Percentiles rank a stretch among this genome's conserved stretches.
These are phyloP conservation scores for Arctostaphylos glauca DNA, from an alignment of 148 eudicot species.

Conservation along the genomic window DNA sequence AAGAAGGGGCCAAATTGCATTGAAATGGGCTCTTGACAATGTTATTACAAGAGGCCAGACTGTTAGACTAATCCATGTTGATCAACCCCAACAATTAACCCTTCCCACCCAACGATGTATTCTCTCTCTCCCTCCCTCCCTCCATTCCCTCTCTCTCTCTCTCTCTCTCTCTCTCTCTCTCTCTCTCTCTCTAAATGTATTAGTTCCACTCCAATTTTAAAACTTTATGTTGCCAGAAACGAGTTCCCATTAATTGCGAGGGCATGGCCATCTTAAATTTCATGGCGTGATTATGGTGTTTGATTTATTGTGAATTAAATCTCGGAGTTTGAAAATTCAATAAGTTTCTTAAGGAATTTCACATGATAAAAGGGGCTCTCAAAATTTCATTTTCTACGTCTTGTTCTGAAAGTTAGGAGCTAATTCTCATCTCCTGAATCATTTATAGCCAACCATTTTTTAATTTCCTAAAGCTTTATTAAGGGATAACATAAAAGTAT, in stretches of 20 bases:
- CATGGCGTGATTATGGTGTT: no score
- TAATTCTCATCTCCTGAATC: no score
- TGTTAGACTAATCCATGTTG: slow-evolving; percentile 62
- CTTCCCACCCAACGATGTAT: slow-evolving; percentile 4
- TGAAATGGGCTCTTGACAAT: slow-evolving; percentile 69
- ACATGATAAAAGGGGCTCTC: no score
- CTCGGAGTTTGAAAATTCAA: background rate
- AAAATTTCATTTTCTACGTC: no score
- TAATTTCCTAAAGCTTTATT: background rate
- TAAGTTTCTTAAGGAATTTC: background rate
- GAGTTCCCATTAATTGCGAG: background rate
- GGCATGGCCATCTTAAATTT: no score
- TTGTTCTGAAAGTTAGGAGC: no score
- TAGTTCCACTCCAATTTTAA: background rate
- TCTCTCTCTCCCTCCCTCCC: no score
- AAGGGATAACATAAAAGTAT: background rate
- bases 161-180: no score
- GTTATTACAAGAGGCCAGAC: slow-evolving; percentile 42
- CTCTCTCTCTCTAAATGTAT: background rate
- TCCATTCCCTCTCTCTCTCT: background rate
- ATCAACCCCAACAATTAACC: slow-evolving; percentile 21
- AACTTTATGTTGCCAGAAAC: background rate
- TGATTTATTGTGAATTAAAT: background rate
- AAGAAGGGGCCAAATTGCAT: slow-evolving; percentile 53
- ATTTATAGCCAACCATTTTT: background rate